These are phyloP conservation scores for Fusarium nodosum DNA, from an alignment of 2,329 filamentous ascomycete genomes.

Conservation along the genomic window DNA sequence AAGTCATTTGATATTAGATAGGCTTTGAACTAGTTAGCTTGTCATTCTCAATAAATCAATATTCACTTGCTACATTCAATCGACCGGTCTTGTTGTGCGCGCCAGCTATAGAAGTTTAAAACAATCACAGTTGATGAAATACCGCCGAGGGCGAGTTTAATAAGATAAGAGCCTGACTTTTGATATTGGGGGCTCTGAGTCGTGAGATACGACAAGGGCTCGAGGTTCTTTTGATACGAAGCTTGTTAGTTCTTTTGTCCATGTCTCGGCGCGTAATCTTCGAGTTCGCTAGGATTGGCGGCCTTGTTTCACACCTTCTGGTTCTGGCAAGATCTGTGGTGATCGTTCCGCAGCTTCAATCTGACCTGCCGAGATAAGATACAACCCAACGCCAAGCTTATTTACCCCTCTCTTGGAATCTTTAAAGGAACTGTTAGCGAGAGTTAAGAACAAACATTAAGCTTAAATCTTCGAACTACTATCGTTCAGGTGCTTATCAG, in stretches of 20 bases:
- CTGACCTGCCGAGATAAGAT: constrained; percentile 24
- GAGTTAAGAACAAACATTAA: background rate
- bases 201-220: background rate
- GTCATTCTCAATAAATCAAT: background rate
- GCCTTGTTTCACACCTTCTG: constrained; percentile 2
- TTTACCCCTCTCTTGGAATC: constrained; percentile 19
- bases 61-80: background rate
- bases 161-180: accelerated
- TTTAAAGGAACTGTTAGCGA: background rate
- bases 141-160: accelerated
- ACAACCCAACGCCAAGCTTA: background rate
- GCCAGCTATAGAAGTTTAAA: background rate
- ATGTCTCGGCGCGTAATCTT: background rate
- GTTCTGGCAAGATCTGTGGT: background rate
- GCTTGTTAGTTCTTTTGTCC: background rate
- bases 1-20: background rate
- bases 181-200: background rate
- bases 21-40: background rate
- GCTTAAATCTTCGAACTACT: constrained; percentile 3
- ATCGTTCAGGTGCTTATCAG: accelerated
- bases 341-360: background rate
- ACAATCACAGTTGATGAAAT: background rate
- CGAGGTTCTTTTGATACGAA: background rate
- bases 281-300: background rate
- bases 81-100: background rate